These are phyloP conservation scores for Aspergillus sp. DNA, from an alignment of 2,329 filamentous ascomycete species.

Conservation along the genomic window DNA sequence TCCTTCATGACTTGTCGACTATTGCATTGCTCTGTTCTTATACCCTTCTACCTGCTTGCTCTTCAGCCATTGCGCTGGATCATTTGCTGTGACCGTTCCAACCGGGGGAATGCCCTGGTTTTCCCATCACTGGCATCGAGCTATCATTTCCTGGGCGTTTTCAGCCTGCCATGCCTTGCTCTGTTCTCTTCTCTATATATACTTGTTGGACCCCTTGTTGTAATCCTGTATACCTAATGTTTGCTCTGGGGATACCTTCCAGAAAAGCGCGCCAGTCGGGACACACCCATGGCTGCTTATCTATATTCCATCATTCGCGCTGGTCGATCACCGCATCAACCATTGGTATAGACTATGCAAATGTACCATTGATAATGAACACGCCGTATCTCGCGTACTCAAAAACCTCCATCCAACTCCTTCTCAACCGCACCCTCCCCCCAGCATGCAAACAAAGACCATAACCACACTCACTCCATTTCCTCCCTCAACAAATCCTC, in stretches of 20 bases:
- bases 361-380: slow-evolving; percentile 1
- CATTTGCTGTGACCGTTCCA: neutral
- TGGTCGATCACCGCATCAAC: neutral
- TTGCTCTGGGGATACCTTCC: slow-evolving; percentile 1
- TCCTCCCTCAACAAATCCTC: slow-evolving; percentile 28
- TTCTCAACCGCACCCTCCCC: neutral
- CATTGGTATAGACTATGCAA: slow-evolving; percentile 5
- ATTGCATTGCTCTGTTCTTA: slow-evolving; percentile 17
- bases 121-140: neutral
- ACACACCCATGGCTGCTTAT: neutral
- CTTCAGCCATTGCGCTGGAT: slow-evolving; percentile 1
- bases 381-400: neutral
- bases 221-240: slow-evolving; percentile 21
- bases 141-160: slow-evolving; percentile 14
- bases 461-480: neutral
- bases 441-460: too few species aligned
- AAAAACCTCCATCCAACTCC: neutral
- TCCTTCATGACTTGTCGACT: slow-evolving; percentile 6
- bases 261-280: slow-evolving; percentile 6
- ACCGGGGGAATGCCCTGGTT: neutral
- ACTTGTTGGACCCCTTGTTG: slow-evolving; percentile 14
- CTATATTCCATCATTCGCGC: neutral
- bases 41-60: slow-evolving; percentile 17
- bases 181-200: slow-evolving; percentile 25
- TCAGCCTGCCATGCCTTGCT: slow-evolving; percentile 14